Evolutionary conservation across 1,139 yeast genomes (phyloP).

Genomic region (Saccharomyces hybrid): DNA sequence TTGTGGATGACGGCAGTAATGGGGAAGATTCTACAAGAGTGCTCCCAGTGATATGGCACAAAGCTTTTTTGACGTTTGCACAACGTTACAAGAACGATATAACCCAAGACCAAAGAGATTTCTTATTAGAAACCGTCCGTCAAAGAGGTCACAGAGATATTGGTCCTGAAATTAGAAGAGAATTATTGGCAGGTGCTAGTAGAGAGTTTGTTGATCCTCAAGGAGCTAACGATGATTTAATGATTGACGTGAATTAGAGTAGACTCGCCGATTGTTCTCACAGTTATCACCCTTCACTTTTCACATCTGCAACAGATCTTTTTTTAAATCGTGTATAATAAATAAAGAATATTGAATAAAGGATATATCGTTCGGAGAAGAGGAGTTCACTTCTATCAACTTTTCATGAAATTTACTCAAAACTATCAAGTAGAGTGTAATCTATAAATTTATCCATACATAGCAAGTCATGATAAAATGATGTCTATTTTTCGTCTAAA

Average conservation of each 20-base stretch:
- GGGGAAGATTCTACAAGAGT: slow-evolving; percentile 44
- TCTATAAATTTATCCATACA: too few species aligned
- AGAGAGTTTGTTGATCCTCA: slow-evolving; percentile 34
- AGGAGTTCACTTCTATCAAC: neutral
- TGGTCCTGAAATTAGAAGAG: slow-evolving; percentile 93
- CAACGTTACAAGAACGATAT: slow-evolving; percentile 95
- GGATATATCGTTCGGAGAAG: neutral
- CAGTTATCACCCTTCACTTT: neutral
- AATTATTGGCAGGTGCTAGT: slow-evolving; percentile 71
- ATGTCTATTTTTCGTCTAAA: too few species aligned
- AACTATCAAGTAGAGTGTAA: too few species aligned
- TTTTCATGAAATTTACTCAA: neutral
- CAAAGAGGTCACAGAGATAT: slow-evolving; percentile 82
- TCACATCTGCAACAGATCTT: neutral
- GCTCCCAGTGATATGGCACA: slow-evolving; percentile 95
- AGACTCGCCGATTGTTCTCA: neutral
- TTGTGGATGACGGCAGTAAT: slow-evolving; percentile 38
- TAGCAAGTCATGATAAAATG: neutral
- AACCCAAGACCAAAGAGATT: slow-evolving; percentile 95
- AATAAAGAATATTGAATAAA: neutral
- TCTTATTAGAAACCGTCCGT: slow-evolving; percentile 81
- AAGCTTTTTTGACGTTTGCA: slow-evolving; percentile 86
- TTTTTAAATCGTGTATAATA: neutral
- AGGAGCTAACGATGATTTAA: slow-evolving; percentile 24
- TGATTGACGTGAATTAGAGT: slow-evolving; percentile 25